Evolutionary conservation across 768 basidiomycete genomes (phyloP), one percentile per base, ranked within the genome.

Genomic region (Lactarius hatsudake): DNA sequence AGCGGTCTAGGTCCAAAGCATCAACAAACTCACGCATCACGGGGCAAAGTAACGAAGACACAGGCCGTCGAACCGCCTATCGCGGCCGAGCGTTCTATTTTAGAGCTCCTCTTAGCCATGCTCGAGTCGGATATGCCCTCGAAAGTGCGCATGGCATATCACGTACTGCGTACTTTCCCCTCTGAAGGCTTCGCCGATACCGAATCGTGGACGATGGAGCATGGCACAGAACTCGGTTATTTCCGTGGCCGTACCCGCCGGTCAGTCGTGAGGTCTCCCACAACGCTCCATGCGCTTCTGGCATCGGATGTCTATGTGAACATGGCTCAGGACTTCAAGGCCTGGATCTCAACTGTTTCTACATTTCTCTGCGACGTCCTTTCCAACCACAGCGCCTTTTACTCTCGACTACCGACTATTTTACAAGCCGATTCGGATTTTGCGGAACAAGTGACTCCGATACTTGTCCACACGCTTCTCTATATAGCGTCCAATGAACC

Each of bases 401-500:
- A 88, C 72, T 84, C 83, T 9, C 88, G 90, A 59, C 79, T 97
- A 1, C 76, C 78, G 0, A 77, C 84, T 1, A 83, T 95, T 30
- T 75, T 96, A 26, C 74, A 78, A 51, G 77, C 79, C 2, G 84
- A 89, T 65, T 69, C 80, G 5, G 71, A 73, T 5, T 89, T 95
- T 66, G 87, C 92, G 0, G 83, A 86, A 66, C 78, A 86, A 62
- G 76, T 90, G 18, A 78, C 96, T 6, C 93, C 96, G 0, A 77
- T 91, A 34, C 80, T 97, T 38, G 86, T 96, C 18, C 88, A 94
- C 71, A 82, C 83, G 1, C 68, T 90, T 3, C 81, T 98, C 12
- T 59, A 55, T 28, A 43, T 54, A 10, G 34, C 74, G 63, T 72
- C 72, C 45, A 45, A 18, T 73, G 71, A 63, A 64, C 70, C 74